A percentile compares a stretch with the other conserved stretches of the same genome.
These are phyloP conservation scores for Cladorrhinum sp. DNA, from an alignment of 2,329 filamentous ascomycete genomes.

Conservation along the genomic window DNA sequence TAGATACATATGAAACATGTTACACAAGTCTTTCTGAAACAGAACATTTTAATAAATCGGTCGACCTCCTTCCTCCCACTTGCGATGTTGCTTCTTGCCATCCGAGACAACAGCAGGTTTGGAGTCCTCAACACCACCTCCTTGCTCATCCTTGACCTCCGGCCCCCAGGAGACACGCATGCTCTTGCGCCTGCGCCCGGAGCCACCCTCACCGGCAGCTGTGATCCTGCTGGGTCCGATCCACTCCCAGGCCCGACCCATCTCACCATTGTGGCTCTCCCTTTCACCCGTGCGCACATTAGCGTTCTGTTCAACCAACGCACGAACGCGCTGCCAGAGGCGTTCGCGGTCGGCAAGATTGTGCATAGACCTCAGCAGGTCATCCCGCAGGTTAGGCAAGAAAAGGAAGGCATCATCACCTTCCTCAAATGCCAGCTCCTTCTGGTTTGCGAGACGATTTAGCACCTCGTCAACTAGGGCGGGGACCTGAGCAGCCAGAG, in stretches of 20 bases:
- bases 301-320: slow-evolving; percentile 87
- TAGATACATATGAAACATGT: slow-evolving; percentile 10
- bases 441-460: slow-evolving; percentile 77
- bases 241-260: slow-evolving; percentile 68
- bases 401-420: slow-evolving; percentile 82
- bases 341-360: slow-evolving; percentile 70
- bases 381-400: slow-evolving; percentile 85
- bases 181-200: slow-evolving; percentile 46
- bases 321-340: slow-evolving; percentile 79
- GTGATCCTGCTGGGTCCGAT: slow-evolving; percentile 56
- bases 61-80: slow-evolving; percentile 39
- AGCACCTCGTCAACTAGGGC: slow-evolving; percentile 80
- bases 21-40: background rate
- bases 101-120: slow-evolving; percentile 7
- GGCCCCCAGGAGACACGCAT: slow-evolving; percentile 48
- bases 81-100: slow-evolving; percentile 32
- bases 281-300: slow-evolving; percentile 79
- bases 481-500: slow-evolving; percentile 71
- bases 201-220: slow-evolving; percentile 32
- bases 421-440: slow-evolving; percentile 68
- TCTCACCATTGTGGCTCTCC: slow-evolving; percentile 62
- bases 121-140: slow-evolving; percentile 24
- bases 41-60: slow-evolving; percentile 26
- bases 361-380: slow-evolving; percentile 81
- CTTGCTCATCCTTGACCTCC: slow-evolving; percentile 38